phyloP scores from a whole-genome alignment of 495 filamentous ascomycete genomes.

The Hypomontagnella submonticulosa region DNA sequence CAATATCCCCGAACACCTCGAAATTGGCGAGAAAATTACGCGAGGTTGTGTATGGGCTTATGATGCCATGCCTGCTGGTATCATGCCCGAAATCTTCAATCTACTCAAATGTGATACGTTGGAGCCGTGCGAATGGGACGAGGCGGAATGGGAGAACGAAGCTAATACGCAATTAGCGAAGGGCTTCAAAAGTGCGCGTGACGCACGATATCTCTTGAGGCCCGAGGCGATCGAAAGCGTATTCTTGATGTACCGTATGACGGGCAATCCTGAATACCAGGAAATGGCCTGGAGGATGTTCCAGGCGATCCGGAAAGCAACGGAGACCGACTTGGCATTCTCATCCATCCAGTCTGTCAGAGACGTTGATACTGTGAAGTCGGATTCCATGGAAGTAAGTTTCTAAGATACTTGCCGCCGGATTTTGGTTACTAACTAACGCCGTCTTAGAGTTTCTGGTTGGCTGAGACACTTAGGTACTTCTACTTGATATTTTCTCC shows the following conservation, averaged over 20 bases:
- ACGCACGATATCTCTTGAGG: constrained; percentile 58
- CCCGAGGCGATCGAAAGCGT: constrained; percentile 79
- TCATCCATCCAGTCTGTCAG: constrained; percentile 44
- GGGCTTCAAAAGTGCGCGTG: constrained; percentile 45
- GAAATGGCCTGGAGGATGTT: constrained; percentile 86
- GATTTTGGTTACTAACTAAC: constrained; percentile 19
- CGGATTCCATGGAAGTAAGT: constrained; percentile 58
- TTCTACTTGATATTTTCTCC: constrained; percentile 85
- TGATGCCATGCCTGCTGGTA: constrained; percentile 71
- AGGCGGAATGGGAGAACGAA: constrained; percentile 22
- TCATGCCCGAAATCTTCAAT: constrained; percentile 78
- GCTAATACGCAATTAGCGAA: constrained; percentile 27
- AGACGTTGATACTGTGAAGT: constrained; percentile 42
- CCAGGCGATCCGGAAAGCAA: constrained; percentile 67
- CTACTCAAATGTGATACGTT: constrained; percentile 61
- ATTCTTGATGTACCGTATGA: constrained; percentile 80
- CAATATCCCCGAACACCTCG: constrained; percentile 69
- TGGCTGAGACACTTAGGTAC: constrained; percentile 83
- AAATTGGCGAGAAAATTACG: constrained; percentile 74
- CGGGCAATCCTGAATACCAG: constrained; percentile 71
- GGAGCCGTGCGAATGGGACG: constrained; percentile 44
- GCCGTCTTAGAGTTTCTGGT: constrained; percentile 59
- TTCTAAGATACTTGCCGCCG: not conserved
- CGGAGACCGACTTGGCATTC: constrained; percentile 61
- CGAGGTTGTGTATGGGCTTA: constrained; percentile 86